Base-by-base conservation (phyloP, 2,329 filamentous ascomycete species). In the Calonectria honghensis region DNA sequence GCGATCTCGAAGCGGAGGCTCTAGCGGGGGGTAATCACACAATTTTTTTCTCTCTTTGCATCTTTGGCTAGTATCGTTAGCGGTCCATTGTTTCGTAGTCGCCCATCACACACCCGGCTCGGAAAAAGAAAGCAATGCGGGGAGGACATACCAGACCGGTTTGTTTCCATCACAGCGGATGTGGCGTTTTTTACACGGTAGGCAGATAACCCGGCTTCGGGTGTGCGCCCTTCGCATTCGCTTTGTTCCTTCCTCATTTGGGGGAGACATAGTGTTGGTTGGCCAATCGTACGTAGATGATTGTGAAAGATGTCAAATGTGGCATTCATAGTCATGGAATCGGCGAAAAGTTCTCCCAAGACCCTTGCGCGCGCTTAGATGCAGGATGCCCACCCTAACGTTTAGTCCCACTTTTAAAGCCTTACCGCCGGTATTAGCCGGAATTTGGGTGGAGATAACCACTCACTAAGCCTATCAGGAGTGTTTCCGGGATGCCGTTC, bases 1-100 rank as follows among this genome's bases (percentile, higher is more conserved):
- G 31, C 52, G 52, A 9, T 59, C 52, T 35, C 31, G 31, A 59
- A 59, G 31, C 31, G 52, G 52, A 59, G 52, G 52, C 31, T 59
- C 31, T n/a, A 37, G 20, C 13, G 52, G 52, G 20, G 52, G 31
- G 3, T 59, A 59, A 4, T n/a, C 29, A 37, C 52, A 59, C 20
- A 32, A 1, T 32, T 35, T 59, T 24, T 35, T n/a, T n/a, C 16
- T 35, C 52, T 59, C 52, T 59, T 37, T 59, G 6, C 52, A 59
- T 37, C 31, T 59, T 59, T 35, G 18, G 20, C 52, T 59, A 10
- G 31, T 45, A 45, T 6, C 20, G 52, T 59, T 18, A 59, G 52
- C 32, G 2, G 20, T 24, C 11, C 20, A 24, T 14, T 16, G 31
- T 10, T 59, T 24, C 31, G 31, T 29, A 39, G 37, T 39, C 37